Conservation (phyloP, 2,329 filamentous ascomycete species). For the Xylaria sp. region DNA sequence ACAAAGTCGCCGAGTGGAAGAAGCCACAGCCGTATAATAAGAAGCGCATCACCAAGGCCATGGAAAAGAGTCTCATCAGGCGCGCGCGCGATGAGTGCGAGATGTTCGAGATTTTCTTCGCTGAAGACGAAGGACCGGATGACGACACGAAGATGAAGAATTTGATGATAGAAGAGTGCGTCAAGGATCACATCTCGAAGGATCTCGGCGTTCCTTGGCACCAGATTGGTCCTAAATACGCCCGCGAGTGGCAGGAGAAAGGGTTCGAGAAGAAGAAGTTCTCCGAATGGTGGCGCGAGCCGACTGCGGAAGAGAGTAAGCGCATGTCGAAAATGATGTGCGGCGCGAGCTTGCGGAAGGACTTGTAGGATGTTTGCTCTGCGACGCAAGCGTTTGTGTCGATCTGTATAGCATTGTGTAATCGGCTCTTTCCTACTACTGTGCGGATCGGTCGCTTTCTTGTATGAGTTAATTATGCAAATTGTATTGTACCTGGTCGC, state of each 20-base stretch:
- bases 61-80: constrained; percentile 19
- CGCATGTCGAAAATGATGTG: constrained; percentile 31
- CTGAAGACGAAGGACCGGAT: neutral
- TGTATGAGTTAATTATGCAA: neutral
- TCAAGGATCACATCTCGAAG: constrained; percentile 43
- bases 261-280: constrained; percentile 40
- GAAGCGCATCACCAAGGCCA: constrained; percentile 9
- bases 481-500: neutral
- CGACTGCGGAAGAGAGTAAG: constrained; percentile 36
- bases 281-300: constrained; percentile 38
- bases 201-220: constrained; percentile 41
- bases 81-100: constrained; percentile 10
- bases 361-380: constrained; percentile 21
- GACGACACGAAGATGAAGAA: neutral
- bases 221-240: constrained; percentile 36
- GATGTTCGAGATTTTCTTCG: constrained; percentile 34
- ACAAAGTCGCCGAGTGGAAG: constrained; percentile 33
- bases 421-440: neutral
- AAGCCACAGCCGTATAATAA: constrained; percentile 28
- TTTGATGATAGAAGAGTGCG: constrained; percentile 8
- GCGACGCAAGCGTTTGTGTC: neutral
- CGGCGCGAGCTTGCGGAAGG: constrained; percentile 32
- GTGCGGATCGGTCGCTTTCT: neutral
- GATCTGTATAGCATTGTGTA: neutral
- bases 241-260: constrained; percentile 37